Conservation (phyloP, 1,284 basidiomycete genomes). For the Calocybe gambosa region DNA sequence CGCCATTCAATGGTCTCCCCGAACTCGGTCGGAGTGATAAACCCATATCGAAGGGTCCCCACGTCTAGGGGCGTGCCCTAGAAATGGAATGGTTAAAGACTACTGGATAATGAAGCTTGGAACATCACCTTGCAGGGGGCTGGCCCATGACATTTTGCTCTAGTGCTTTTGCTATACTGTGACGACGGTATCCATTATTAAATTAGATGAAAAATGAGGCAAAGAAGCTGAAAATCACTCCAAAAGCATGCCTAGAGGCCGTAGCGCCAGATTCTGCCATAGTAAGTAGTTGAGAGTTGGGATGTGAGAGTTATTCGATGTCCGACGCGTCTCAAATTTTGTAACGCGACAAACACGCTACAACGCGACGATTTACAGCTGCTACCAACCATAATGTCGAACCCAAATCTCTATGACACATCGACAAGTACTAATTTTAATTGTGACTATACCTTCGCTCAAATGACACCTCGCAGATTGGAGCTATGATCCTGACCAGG, state of each 20-base stretch:
- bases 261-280: constrained; percentile 12
- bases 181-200: not conserved
- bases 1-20: constrained; percentile 66
- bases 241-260: constrained; percentile 34
- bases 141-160: constrained; percentile 62
- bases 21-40: constrained; percentile 35
- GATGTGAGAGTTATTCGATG: not conserved
- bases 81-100: not conserved
- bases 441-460: not conserved
- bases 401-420: constrained; percentile 12
- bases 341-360: constrained; percentile 26
- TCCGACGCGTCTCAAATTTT: constrained; percentile 9
- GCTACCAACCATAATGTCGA: constrained; percentile 18
- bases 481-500: constrained; percentile 73
- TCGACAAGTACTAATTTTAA: constrained; percentile 3
- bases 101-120: not conserved
- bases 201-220: not conserved
- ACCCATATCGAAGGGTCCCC: constrained; percentile 60
- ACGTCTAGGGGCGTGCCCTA: constrained; percentile 44
- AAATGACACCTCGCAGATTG: constrained; percentile 21
- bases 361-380: constrained; percentile 24
- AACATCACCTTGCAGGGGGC: constrained; percentile 44
- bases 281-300: not conserved
- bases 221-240: constrained; percentile 27
- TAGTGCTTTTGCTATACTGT: constrained; percentile 66